Base-by-base conservation (phyloP, 176 grass and related monocot genomes). In the Musa itinerans region DNA sequence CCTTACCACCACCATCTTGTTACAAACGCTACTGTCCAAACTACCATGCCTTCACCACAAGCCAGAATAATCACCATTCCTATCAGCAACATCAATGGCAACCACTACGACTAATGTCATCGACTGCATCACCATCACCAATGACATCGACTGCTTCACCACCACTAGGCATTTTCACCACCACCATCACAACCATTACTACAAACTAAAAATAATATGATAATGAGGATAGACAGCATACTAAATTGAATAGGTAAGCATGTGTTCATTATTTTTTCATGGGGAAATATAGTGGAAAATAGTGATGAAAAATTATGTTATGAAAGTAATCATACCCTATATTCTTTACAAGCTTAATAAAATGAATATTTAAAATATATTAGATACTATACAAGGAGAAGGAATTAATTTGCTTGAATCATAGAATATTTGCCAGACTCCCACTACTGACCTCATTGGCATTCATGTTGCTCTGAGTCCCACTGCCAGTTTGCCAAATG, bases 391-490 rank as follows among this genome's bases (percentile, higher is more conserved):
- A 61, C 14, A 61, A 61, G 34, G n/a, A n/a, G 14, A 61, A 19
- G 57, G 15, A 61, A 7, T 19, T 19, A n/a, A 15, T 7, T n/a
- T 61, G 15, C 17, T 61, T n/a, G 15, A 20, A 19, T 20, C 57
- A 61, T 8, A 6, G 0, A 61, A 61, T 61, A n/a, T 11, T 17
- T 34, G 1, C 3, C 17, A 4, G 34, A 43, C 16, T 76, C 56
- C 9, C 27, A 17, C 68, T 51, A 82, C 21, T 71, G 76, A 96
- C 95, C 95, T 94, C 95, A 71, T 99, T 99, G 52, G 95, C 95
- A 69, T 99, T 99, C 95, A 99, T 99, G 86, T 99, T 99, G 88
- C 95, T 99, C 79, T 99, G 95, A 22, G 95, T 99, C 26, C 95
- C 95, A 55, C 95, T 99, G 53, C 95, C 95, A 83, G 95, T 99